Conservation (phyloP, 495 filamentous ascomycete genomes). For the Xylaria grammica region DNA sequence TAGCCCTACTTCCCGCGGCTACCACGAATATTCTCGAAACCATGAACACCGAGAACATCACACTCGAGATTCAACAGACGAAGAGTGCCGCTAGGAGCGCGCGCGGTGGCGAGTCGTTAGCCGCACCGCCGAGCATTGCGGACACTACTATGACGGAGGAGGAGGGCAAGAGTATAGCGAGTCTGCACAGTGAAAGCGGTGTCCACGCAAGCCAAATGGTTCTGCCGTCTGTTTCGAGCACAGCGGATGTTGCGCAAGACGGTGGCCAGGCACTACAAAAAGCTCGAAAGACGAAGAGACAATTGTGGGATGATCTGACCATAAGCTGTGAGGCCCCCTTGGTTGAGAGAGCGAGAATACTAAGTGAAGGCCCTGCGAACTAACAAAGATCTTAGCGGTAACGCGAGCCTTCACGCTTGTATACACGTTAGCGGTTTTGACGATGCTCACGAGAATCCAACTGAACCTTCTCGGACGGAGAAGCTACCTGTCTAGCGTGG, state of each 20-base stretch:
- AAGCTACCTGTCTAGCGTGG: conserved; percentile 93
- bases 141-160: conserved; percentile 67
- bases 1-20: conserved; percentile 90
- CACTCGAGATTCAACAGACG: conserved; percentile 90
- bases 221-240: conserved; percentile 44
- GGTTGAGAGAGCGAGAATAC: background rate
- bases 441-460: conserved; percentile 92
- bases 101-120: conserved; percentile 65
- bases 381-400: conserved; percentile 69
- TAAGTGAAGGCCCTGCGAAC: conserved; percentile 4
- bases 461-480: conserved; percentile 94
- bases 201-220: conserved; percentile 78
- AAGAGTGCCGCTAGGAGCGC: conserved; percentile 77
- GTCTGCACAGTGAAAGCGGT: conserved; percentile 78
- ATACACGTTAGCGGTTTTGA: conserved; percentile 88
- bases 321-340: conserved; percentile 73
- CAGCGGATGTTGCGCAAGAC: conserved; percentile 45
- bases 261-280: conserved; percentile 44
- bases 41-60: conserved; percentile 86
- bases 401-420: conserved; percentile 88
- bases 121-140: conserved; percentile 71
- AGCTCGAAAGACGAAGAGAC: conserved; percentile 80
- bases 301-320: conserved; percentile 97
- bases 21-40: conserved; percentile 86
- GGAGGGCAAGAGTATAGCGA: conserved; percentile 76